These are phyloP conservation scores for Aspergillaceae sp. DNA, from an alignment of 2,329 filamentous ascomycete species.

Conservation along the genomic window DNA sequence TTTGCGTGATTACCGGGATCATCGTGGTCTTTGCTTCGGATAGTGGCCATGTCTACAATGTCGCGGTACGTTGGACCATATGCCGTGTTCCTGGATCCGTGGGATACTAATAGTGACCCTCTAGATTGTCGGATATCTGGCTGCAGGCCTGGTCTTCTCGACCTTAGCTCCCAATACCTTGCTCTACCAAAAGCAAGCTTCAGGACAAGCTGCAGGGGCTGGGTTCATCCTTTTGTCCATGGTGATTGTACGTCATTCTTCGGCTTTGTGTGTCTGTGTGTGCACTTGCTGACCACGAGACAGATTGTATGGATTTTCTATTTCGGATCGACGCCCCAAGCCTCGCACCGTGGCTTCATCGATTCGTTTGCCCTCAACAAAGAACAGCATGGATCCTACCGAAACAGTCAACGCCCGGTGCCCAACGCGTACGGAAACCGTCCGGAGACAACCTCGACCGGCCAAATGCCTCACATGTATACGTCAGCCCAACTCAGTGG, in stretches of 20 bases:
- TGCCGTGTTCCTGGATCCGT: not conserved
- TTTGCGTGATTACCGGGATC: conserved; percentile 73
- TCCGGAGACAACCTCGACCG: conserved; percentile 73
- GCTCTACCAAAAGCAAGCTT: conserved; percentile 64
- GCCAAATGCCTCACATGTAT: conserved; percentile 84
- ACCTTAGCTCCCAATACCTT: conserved; percentile 79
- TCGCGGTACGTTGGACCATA: conserved; percentile 52
- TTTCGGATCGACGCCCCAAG: conserved; percentile 86
- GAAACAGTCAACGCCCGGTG: conserved; percentile 57
- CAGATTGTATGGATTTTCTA: conserved; percentile 99
- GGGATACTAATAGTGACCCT: not conserved
- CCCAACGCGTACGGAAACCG: conserved; percentile 64
- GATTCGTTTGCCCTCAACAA: conserved; percentile 95
- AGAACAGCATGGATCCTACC: conserved; percentile 54
- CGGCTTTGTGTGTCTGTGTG: not conserved
- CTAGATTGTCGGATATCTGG: conserved; percentile 76
- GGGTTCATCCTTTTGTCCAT: conserved; percentile 92
- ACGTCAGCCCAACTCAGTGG: conserved; percentile 90
- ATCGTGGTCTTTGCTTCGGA: conserved; percentile 77
- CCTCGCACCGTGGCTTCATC: conserved; percentile 78
- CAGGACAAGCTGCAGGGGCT: conserved; percentile 74
- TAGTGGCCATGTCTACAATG: conserved; percentile 77
- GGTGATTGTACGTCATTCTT: conserved; percentile 60
- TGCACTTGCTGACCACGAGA: conserved; percentile 3
- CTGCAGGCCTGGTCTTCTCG: conserved; percentile 72